Percentiles rank a stretch among this genome's conserved stretches.
Evolutionary conservation across 331 rosid genomes (phyloP).

Genomic region (Telfairia occidentalis): DNA sequence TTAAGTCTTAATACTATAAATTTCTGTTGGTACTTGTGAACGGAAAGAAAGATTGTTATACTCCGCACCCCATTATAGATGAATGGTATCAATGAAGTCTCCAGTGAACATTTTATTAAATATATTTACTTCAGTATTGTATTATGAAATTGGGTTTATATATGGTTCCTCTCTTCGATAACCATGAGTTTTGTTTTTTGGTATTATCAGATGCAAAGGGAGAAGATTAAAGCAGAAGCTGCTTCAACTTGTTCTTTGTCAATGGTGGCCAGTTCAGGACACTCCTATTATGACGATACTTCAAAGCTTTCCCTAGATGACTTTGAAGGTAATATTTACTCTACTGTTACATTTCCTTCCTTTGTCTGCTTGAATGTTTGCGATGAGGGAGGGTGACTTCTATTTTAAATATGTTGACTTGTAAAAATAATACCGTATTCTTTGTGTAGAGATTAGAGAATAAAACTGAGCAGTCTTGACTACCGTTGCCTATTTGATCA

Average conservation of each 20-base stretch:
- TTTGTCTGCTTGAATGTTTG: neutral
- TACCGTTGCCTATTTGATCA: neutral
- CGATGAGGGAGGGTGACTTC: neutral
- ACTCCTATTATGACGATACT: slow-evolving; percentile 23
- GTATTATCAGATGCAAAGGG: slow-evolving; percentile 59
- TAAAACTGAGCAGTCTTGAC: neutral
- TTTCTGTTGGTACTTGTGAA: neutral
- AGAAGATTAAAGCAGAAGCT: slow-evolving; percentile 77
- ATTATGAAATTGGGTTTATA: neutral
- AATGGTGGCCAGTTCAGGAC: slow-evolving; percentile 26
- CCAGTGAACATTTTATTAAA: neutral
- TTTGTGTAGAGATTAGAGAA: neutral
- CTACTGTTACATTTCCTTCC: neutral
- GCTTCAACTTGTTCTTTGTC: slow-evolving; percentile 36
- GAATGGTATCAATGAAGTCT: neutral
- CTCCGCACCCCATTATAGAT: neutral
- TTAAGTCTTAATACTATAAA: neutral
- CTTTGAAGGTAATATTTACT: slow-evolving; percentile 57
- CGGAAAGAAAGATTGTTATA: neutral
- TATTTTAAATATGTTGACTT: neutral
- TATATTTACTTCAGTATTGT: slow-evolving; percentile 2
- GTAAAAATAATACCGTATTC: neutral
- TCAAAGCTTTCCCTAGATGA: slow-evolving; percentile 83
- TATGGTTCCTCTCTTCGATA: neutral
- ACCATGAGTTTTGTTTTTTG: slow-evolving; percentile 8